Conservation (phyloP, 2,329 filamentous ascomycete genomes). For the Erysiphe neolycopersici region DNA sequence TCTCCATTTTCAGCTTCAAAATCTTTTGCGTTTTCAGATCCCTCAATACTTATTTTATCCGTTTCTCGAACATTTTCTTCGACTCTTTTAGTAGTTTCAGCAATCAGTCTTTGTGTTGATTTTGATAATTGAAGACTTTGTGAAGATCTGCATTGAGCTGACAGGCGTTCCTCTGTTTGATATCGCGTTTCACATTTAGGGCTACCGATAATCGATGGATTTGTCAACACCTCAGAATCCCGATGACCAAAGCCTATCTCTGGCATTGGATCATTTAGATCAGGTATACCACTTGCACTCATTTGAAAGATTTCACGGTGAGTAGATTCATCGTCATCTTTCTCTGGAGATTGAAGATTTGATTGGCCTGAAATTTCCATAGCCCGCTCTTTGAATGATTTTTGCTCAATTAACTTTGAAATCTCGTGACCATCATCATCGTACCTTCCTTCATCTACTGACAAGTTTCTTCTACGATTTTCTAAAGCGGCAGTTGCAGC, state of each 20-base stretch:
- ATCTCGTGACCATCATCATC: slow-evolving; percentile 4
- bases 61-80: slow-evolving; percentile 10
- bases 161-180: slow-evolving; percentile 2
- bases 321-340: slow-evolving; percentile 24
- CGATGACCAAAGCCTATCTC: slow-evolving; percentile 35
- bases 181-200: slow-evolving; percentile 24
- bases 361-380: slow-evolving; percentile 23
- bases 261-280: slow-evolving; percentile 42
- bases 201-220: slow-evolving; percentile 60
- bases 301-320: slow-evolving; percentile 24
- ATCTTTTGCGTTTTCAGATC: slow-evolving; percentile 9
- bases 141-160: slow-evolving; percentile 25
- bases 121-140: slow-evolving; percentile 17
- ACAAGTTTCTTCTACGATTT: background rate
- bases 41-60: slow-evolving; percentile 10
- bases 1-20: slow-evolving; percentile 31
- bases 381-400: slow-evolving; percentile 39
- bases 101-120: slow-evolving; percentile 27
- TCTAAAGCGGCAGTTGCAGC: background rate
- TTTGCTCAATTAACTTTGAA: slow-evolving; percentile 27
- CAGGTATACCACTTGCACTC: slow-evolving; percentile 42
- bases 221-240: slow-evolving; percentile 46
- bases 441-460: background rate
- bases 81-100: slow-evolving; percentile 5
- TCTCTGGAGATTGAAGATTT: background rate